A percentile compares a stretch with the other conserved stretches of the same genome.
These are phyloP conservation scores for Triglochin maritima DNA, from an alignment of 106 monocot genomes.

Conservation along the genomic window DNA sequence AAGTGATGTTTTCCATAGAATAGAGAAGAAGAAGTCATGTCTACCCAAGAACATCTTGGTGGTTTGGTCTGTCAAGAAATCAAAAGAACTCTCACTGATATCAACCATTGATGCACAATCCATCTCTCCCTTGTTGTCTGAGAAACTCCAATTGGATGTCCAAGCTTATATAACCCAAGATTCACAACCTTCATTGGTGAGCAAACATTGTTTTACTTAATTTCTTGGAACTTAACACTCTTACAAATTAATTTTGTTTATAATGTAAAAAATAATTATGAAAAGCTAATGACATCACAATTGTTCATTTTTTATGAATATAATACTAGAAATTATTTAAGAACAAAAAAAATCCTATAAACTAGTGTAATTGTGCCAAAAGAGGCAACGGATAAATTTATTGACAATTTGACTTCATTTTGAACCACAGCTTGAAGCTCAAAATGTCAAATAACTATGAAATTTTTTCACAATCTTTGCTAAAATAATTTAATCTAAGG, in stretches of 20 bases:
- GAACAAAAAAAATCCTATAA: no score
- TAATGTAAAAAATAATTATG: not conserved
- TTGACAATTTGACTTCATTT: no score
- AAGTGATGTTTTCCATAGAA: constrained; percentile 67
- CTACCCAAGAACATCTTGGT: constrained; percentile 67
- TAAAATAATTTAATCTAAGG: no score
- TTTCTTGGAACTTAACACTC: not conserved
- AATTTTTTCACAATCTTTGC: no score
- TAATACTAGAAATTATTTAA: no score
- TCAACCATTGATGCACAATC: constrained; percentile 38
- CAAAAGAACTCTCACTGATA: constrained; percentile 77
- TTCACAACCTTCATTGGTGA: constrained; percentile 61
- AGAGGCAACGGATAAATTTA: no score
- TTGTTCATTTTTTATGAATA: no score
- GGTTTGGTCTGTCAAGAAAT: constrained; percentile 87
- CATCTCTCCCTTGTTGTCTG: constrained; percentile 34
- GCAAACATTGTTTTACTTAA: no score
- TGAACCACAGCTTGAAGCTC: no score
- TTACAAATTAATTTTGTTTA: not conserved
- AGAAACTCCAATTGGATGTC: constrained; percentile 55
- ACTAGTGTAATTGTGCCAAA: no score
- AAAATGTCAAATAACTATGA: no score
- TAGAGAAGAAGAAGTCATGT: constrained; percentile 41
- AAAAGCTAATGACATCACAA: no score
- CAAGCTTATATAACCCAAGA: constrained; percentile 85